A percentile compares a stretch with the other conserved stretches of the same genome.
Conservation (phyloP, 129 eudicot species). For the Saposhnikovia divaricata region DNA sequence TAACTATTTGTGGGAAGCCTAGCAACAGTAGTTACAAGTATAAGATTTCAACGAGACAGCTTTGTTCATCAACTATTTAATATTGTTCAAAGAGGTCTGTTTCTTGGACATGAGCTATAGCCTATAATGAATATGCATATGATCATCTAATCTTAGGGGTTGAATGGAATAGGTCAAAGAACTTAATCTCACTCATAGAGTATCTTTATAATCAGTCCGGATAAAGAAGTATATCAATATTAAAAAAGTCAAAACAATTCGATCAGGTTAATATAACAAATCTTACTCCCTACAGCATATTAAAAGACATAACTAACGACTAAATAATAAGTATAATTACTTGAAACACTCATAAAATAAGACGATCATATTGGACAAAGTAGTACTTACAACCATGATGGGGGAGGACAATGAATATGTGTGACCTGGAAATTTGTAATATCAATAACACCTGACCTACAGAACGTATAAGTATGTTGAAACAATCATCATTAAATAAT, state of each 20-base stretch:
- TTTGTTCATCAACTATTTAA: not conserved
- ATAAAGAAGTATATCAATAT: not conserved
- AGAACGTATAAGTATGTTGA: constrained; percentile 3
- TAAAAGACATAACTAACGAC: constrained; percentile 7
- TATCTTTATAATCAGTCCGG: not conserved
- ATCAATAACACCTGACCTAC: constrained; percentile 89
- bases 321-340: not conserved
- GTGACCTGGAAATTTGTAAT: constrained; percentile 55
- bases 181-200: not conserved
- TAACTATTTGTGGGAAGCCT: not conserved
- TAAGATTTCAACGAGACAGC: not conserved
- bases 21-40: not conserved
- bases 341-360: not conserved
- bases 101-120: not conserved
- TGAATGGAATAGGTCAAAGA: not conserved
- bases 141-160: not conserved
- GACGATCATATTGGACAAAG: not conserved
- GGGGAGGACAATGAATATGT: constrained; percentile 96
- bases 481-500: not conserved
- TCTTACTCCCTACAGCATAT: constrained; percentile 55
- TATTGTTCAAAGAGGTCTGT: not conserved
- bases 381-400: constrained; percentile 80
- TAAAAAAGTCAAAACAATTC: not conserved
- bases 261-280: not conserved
- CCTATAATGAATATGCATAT: not conserved